Base-by-base conservation (phyloP, 129 eudicot genomes). In the Saussurea involucrata region DNA sequence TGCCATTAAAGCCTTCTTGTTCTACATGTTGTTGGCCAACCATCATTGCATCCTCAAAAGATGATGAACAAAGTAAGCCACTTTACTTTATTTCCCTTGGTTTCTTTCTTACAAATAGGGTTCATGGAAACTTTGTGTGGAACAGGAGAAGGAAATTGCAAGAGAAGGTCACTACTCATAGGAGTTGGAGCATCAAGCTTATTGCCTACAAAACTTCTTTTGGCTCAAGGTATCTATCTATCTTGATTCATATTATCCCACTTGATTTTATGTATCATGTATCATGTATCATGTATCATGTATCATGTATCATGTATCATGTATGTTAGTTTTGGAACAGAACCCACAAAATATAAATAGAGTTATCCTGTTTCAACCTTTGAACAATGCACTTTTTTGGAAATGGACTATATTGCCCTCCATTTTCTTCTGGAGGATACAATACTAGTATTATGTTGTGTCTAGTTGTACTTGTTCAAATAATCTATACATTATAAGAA, bases 151-250 rank as follows among this genome's bases (percentile, higher is more conserved):
- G 89, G 82, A 66, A 79, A 65, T 29, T 86, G 75, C 75, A 86
- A 86, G 81, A 88, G 98, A 80, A 93, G 97, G 66, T 78, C 87
- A 68, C 78, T 93, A 37, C 83, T 88, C 0, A 36, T 88, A 74
- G 97, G 95, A 75, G 78, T 86, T 27, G 97, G 95, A 71, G 89
- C 92, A 28, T 57, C 86, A 80, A 90, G 85, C 78, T 73, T 87
- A 27, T 66, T 84, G 73, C 95, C 91, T 17, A 77, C 84, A 42
- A 87, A 60, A 68, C 28, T 89, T 25, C 79, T 87, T 80, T 78
- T 85, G 42, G 96, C 97, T 69, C 86, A 93, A 90, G 97, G 98
- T 93, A 85, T 29, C 20, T 1, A 63, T 22, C 44, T 32, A 27
- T 27, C 21, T 37, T 2, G 44, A n/a, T 20, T 42, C 37, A 66